A percentile compares a stretch with the other conserved stretches of the same genome.
Conservation (phyloP, 768 basidiomycete species). For the Hypholoma fasciculare region DNA sequence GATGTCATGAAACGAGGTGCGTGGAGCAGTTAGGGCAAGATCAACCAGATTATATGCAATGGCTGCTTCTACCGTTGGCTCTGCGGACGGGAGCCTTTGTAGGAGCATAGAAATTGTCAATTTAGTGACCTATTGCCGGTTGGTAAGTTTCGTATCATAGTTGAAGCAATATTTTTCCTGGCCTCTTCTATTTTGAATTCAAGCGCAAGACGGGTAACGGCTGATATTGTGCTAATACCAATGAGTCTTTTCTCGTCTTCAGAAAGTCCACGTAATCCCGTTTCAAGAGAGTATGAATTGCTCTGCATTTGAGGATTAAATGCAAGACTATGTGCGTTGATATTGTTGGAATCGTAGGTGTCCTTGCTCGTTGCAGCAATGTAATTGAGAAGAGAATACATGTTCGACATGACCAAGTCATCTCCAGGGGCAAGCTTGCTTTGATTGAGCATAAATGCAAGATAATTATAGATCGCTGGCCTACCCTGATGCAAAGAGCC, state of each 20-base stretch:
- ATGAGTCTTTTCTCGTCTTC: constrained; percentile 86
- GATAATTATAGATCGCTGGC: constrained; percentile 11
- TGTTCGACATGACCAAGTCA: constrained; percentile 89
- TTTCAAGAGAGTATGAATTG: constrained; percentile 59
- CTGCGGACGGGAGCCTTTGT: constrained; percentile 82
- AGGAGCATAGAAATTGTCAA: constrained; percentile 92
- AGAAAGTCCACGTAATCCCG: constrained; percentile 63
- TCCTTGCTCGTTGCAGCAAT: constrained; percentile 85
- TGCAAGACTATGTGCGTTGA: constrained; percentile 41
- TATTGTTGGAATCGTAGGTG: constrained; percentile 52
- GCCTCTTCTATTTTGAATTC: constrained; percentile 89
- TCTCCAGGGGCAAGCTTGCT: constrained; percentile 79
- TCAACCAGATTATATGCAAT: constrained; percentile 93
- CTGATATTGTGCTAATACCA: constrained; percentile 88
- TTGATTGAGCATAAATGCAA: not conserved
- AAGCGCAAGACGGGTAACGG: constrained; percentile 83
- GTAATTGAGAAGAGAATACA: constrained; percentile 95
- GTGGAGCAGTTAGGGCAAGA: constrained; percentile 77
- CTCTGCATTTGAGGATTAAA: constrained; percentile 40
- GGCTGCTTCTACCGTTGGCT: constrained; percentile 86
- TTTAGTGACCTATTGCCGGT: constrained; percentile 62
- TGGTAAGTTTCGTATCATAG: not conserved
- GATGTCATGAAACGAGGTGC: constrained; percentile 79
- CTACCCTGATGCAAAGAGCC: constrained; percentile 83
- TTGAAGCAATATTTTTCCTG: not conserved